Conservation (phyloP, 805 yeast genomes). For the Komagataella populi region DNA sequence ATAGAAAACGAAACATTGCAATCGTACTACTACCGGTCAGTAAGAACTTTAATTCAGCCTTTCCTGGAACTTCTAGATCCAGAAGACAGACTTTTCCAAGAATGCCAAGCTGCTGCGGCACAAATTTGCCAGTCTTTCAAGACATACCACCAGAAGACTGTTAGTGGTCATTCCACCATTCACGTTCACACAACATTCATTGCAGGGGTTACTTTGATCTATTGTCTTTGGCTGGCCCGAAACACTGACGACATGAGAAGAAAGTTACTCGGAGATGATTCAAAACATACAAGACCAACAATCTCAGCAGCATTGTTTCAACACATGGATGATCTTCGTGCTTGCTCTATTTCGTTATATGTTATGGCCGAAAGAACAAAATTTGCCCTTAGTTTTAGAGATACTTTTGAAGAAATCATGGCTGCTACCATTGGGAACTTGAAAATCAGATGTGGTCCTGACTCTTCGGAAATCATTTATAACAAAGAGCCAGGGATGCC, state of each 20-base stretch:
- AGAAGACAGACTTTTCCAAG: slow-evolving; percentile 42
- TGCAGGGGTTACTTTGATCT: slow-evolving; percentile 55
- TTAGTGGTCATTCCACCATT: slow-evolving; percentile 49
- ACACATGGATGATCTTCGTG: slow-evolving; percentile 49
- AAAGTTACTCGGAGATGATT: slow-evolving; percentile 37
- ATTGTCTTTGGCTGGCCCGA: slow-evolving; percentile 54
- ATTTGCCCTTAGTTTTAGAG: slow-evolving; percentile 48
- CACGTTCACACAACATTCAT: slow-evolving; percentile 56
- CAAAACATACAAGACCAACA: slow-evolving; percentile 46
- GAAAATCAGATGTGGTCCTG: slow-evolving; percentile 50
- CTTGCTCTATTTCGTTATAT: slow-evolving; percentile 49
- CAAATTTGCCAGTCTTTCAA: slow-evolving; percentile 53
- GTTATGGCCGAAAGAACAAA: slow-evolving; percentile 56
- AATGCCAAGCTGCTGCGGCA: slow-evolving; percentile 64
- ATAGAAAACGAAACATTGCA: slow-evolving; percentile 47
- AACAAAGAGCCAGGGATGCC: slow-evolving; percentile 37
- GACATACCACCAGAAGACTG: slow-evolving; percentile 48
- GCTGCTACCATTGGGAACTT: slow-evolving; percentile 50
- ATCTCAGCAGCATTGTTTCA: slow-evolving; percentile 38
- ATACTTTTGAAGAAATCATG: slow-evolving; percentile 55
- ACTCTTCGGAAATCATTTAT: slow-evolving; percentile 42
- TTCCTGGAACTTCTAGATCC: slow-evolving; percentile 49
- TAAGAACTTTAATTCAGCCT: slow-evolving; percentile 49
- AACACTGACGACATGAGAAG: slow-evolving; percentile 46
- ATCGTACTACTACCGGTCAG: slow-evolving; percentile 45